Conservation (phyloP, 2,329 filamentous ascomycete genomes). For the Colletotrichum higginsianum region DNA sequence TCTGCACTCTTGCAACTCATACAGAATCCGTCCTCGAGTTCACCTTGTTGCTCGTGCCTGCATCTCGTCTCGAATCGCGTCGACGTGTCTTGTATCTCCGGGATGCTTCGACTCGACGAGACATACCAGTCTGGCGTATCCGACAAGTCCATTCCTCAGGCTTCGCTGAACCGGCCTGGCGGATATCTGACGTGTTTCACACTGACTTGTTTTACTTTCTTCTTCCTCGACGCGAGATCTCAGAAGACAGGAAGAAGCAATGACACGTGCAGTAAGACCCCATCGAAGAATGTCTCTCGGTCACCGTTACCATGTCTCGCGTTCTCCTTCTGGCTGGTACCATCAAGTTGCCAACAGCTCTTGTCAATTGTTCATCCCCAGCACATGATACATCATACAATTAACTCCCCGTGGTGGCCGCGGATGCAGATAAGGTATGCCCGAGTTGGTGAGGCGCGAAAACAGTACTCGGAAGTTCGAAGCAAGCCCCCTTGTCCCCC, state of each 20-base stretch:
- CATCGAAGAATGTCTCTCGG: slow-evolving; percentile 37
- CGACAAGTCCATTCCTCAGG: slow-evolving; percentile 7
- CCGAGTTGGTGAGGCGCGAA: slow-evolving; percentile 3
- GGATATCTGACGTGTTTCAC: slow-evolving; percentile 36
- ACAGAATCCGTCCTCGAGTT: no score
- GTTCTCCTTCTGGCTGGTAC: neutral
- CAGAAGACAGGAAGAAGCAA: slow-evolving; percentile 29
- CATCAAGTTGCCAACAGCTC: neutral
- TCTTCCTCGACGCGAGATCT: slow-evolving; percentile 12
- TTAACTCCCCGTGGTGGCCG: neutral
- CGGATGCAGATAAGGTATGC: slow-evolving; percentile 7
- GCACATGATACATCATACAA: neutral
- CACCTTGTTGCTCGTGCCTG: no score
- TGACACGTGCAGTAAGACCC: slow-evolving; percentile 34
- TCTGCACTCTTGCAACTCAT: neutral
- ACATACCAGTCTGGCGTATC: neutral
- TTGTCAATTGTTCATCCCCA: neutral
- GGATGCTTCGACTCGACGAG: neutral
- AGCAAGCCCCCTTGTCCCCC: slow-evolving; percentile 36
- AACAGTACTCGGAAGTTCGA: neutral
- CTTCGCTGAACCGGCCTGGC: slow-evolving; percentile 14
- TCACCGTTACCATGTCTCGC: slow-evolving; percentile 36
- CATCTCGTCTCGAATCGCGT: neutral
- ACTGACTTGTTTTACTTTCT: slow-evolving; percentile 30
- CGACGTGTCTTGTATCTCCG: neutral